Percentiles rank a stretch among this genome's conserved stretches.
phyloP scores from a whole-genome alignment of 2,329 filamentous ascomycete species.

The Emergomyces pasteurianus region DNA sequence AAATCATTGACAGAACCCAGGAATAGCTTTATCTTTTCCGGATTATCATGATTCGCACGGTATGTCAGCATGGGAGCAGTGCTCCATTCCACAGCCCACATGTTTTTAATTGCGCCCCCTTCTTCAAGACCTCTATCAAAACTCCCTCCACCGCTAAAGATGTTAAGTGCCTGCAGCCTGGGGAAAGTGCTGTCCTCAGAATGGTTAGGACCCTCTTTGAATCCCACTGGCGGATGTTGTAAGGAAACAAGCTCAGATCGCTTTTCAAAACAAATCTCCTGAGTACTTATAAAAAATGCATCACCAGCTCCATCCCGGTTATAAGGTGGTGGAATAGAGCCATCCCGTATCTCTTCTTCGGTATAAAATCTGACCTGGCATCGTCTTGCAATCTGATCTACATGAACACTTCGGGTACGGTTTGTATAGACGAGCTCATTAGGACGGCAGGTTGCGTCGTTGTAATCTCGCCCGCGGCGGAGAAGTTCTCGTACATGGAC shows the following conservation, averaged over 20 bases:
- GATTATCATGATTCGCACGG: conserved; percentile 48
- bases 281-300: conserved; percentile 50
- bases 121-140: conserved; percentile 68
- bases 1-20: conserved; percentile 63
- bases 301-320: conserved; percentile 53
- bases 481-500: conserved; percentile 42
- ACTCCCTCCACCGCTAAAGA: conserved; percentile 69
- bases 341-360: conserved; percentile 18
- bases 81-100: conserved; percentile 57
- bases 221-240: conserved; percentile 11
- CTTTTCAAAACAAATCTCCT: conserved; percentile 15
- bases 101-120: conserved; percentile 51
- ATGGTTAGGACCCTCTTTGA: conserved; percentile 48
- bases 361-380: conserved; percentile 51
- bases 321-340: conserved; percentile 50
- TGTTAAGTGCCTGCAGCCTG: conserved; percentile 50
- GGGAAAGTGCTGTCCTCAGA: conserved; percentile 11
- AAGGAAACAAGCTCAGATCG: conserved; percentile 7
- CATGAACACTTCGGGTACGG: conserved; percentile 27
- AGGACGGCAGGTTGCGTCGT: conserved; percentile 31
- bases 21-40: conserved; percentile 42
- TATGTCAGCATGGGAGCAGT: conserved; percentile 57
- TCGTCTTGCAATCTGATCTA: conserved; percentile 37
- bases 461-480: conserved; percentile 33
- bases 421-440: conserved; percentile 45